Percentiles rank a stretch among this genome's conserved stretches.
phyloP scores from a whole-genome alignment of 208 protist genomes.

The Wallacemonas sp. region DNA sequence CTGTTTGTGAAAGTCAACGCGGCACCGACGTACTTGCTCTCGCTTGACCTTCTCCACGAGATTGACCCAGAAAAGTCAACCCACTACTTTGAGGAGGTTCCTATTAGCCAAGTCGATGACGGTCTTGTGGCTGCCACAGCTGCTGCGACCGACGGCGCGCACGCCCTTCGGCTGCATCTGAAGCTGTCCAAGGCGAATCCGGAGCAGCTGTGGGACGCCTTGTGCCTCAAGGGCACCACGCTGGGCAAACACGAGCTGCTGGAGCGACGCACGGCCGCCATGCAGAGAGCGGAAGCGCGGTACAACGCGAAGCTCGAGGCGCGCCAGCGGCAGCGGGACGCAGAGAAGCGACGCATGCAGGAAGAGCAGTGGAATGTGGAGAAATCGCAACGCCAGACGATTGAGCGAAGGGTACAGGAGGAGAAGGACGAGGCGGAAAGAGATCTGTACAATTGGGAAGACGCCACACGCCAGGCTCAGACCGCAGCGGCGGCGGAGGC shows the following conservation, averaged over 20 bases:
- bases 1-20: conserved; percentile 87
- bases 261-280: conserved; percentile 60
- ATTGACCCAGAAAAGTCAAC: conserved; percentile 54
- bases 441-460: conserved; percentile 79
- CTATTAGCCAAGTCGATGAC: neutral
- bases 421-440: conserved; percentile 65
- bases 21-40: conserved; percentile 77
- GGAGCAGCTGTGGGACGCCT: conserved; percentile 47
- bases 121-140: too few species aligned
- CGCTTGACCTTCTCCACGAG: conserved; percentile 81
- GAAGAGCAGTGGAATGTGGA: conserved; percentile 91
- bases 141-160: too few species aligned
- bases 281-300: conserved; percentile 59
- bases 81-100: conserved; percentile 42
- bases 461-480: conserved; percentile 1
- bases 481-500: neutral
- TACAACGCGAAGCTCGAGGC: conserved; percentile 74
- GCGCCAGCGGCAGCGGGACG: conserved; percentile 63
- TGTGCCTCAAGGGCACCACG: conserved; percentile 35
- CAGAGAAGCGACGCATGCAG: conserved; percentile 82
- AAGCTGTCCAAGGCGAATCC: conserved; percentile 61
- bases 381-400: conserved; percentile 65
- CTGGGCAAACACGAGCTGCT: conserved; percentile 42
- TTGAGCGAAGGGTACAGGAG: conserved; percentile 67
- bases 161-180: conserved; percentile 42